Evolutionary conservation across 1,284 basidiomycete genomes (phyloP), one percentile per base, ranked within the genome.

Genomic region (Anthracocystis panici-leucophaei): DNA sequence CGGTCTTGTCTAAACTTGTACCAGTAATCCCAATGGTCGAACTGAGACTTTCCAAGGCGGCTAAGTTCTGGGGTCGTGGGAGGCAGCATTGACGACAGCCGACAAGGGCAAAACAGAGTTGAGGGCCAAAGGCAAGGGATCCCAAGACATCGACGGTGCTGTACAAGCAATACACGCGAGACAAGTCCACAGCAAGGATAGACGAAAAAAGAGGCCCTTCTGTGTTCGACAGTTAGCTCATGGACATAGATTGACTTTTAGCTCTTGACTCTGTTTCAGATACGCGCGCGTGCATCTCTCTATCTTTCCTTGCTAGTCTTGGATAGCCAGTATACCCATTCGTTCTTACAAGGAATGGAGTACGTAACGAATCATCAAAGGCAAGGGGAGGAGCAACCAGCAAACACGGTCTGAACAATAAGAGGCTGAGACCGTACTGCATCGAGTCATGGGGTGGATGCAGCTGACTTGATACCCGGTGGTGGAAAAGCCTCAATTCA

Each of bases 141-240:
- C 14, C 16, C 20, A 33, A 35, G 25, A 46, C 35, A 35, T 21
- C n/a, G 44, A 46, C 35, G 44, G 29, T 20, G 14, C 18, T 18
- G 31, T 45, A 29, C 8, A 25, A 33, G 11, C n/a, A 29, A 18
- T 16, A 44, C 57, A 60, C 20, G 49, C 57, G 57, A 60, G 57
- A 60, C 57, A 60, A 52, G 14, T 12, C 33, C 21, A 38, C 49
- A 59, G 27, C 48, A 59, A 51, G 50, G 49, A 27, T 4, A 10
- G 50, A 49, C 4, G 29, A 31, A 23, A 6, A 23, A 16, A 6
- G 18, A 7, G 18, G 6, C 7, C 46, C 27, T 29, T 6, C 27
- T 12, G 5, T 18, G 21, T 25, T 45, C 20, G 5, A 23, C 11
- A 42, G 3, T 16, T n/a, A n/a, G 27, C 16, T 18, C 29, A 2